Conservation (phyloP, 78 protist genomes). For the Dictyostelium brefeldianum region DNA sequence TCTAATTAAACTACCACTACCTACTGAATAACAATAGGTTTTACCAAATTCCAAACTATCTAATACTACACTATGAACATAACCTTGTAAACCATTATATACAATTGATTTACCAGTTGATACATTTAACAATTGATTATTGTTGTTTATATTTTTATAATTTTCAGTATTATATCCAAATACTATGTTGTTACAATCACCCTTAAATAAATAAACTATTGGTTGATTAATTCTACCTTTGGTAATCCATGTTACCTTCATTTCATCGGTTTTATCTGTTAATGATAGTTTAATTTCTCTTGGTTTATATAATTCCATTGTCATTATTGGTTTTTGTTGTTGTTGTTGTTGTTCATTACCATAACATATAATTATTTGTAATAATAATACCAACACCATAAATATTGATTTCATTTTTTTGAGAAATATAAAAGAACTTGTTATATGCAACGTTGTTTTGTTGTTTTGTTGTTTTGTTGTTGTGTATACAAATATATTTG, state of each 20-base stretch:
- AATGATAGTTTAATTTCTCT: constrained; percentile 36
- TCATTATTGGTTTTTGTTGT: not conserved
- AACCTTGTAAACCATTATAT: constrained; percentile 28
- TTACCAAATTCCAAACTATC: not conserved
- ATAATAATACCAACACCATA: not conserved
- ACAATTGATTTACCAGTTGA: constrained; percentile 36
- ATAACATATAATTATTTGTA: not conserved
- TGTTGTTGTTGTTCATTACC: not conserved
- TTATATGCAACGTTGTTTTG: no score
- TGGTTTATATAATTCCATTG: constrained; percentile 7
- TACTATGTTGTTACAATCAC: constrained; percentile 6
- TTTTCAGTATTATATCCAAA: not conserved
- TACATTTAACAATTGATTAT: not conserved
- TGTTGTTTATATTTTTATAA: not conserved
- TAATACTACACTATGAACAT: constrained; percentile 35
- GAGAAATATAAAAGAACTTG: no score
- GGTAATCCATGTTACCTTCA: constrained; percentile 51
- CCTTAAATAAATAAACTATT: constrained; percentile 44
- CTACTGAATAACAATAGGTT: constrained; percentile 54
- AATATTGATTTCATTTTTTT: no score
- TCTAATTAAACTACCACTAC: constrained; percentile 21
- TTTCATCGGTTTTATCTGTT: constrained; percentile 30
- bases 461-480: no score
- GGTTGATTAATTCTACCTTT: constrained; percentile 9
- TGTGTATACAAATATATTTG: no score